phyloP scores from a whole-genome alignment of 78 protist species.

The Protostelium mycophagum region DNA sequence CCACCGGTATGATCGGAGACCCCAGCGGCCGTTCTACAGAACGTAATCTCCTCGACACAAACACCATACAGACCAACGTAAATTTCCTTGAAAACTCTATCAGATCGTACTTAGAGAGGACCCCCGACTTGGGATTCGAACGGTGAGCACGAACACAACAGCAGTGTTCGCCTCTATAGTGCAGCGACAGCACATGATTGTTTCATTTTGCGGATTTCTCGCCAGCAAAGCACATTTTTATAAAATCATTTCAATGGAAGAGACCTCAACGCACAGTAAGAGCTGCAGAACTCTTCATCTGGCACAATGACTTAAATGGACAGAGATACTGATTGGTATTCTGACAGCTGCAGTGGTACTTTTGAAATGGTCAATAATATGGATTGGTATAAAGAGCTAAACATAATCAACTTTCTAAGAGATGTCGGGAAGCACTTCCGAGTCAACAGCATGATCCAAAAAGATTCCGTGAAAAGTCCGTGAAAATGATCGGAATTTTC shows the following conservation, averaged over 20 bases:
- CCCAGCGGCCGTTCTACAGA: conserved; percentile 80
- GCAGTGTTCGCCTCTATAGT: background rate
- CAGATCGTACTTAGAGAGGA: background rate
- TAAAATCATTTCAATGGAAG: too few relatives aligned
- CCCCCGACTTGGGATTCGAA: background rate
- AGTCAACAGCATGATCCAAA: conserved; percentile 45
- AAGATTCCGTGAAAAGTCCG: conserved; percentile 43
- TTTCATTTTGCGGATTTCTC: conserved; percentile 34
- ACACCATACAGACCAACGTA: conserved; percentile 13
- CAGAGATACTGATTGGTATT: too few relatives aligned
- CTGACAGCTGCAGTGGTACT: too few relatives aligned
- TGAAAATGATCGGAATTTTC: background rate
- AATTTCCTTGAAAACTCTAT: conserved; percentile 2
- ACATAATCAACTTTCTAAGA: conserved; percentile 39
- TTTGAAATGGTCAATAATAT: conserved; percentile 57
- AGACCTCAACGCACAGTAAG: too few relatives aligned
- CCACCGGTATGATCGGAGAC: conserved; percentile 86
- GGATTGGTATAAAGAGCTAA: conserved; percentile 61
- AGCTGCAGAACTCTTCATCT: too few relatives aligned
- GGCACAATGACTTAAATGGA: too few relatives aligned
- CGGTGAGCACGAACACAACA: background rate
- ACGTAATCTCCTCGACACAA: conserved; percentile 28
- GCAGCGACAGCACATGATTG: conserved; percentile 8
- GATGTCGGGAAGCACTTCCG: conserved; percentile 52
- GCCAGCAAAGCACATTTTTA: too few relatives aligned